Conservation (phyloP, 352 stramenopile species). For the Nothophytophthora sp. region DNA sequence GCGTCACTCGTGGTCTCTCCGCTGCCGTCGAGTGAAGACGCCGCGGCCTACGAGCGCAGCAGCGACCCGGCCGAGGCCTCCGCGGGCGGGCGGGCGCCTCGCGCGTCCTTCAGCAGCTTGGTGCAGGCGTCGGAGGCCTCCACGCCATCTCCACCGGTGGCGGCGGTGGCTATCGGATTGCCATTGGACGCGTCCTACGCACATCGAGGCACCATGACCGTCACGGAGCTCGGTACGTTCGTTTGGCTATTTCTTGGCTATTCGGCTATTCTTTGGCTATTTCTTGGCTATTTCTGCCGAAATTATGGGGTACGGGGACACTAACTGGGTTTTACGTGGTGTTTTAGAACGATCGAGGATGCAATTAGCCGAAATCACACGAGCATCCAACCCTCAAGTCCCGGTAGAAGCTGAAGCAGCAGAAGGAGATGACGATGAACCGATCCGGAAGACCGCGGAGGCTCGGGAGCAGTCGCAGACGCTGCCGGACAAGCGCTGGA, state of each 20-base stretch:
- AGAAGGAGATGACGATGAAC: slow-evolving; percentile 16
- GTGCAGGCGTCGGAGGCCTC: slow-evolving; percentile 6
- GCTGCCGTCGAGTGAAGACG: slow-evolving; percentile 31
- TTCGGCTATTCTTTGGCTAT: too few species aligned
- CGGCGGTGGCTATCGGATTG: slow-evolving; percentile 1
- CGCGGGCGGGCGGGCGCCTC: slow-evolving; percentile 3
- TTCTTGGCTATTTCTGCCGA: too few species aligned
- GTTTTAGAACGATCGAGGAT: slow-evolving; percentile 25
- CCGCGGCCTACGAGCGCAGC: slow-evolving; percentile 5
- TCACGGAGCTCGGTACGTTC: slow-evolving; percentile 37
- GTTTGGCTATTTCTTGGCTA: too few species aligned
- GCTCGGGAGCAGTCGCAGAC: too few species aligned
- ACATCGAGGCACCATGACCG: slow-evolving; percentile 30
- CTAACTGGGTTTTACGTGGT: slow-evolving; percentile 5
- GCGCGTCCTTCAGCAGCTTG: slow-evolving; percentile 17
- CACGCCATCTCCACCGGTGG: slow-evolving; percentile 1
- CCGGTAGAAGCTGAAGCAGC: slow-evolving; percentile 12
- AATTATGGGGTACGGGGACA: neutral
- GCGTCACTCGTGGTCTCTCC: slow-evolving; percentile 22
- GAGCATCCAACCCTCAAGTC: slow-evolving; percentile 5
- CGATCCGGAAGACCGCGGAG: slow-evolving; percentile 15
- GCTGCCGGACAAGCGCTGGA: slow-evolving; percentile 15
- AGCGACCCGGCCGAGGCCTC: slow-evolving; percentile 19
- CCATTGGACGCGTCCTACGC: slow-evolving; percentile 21
- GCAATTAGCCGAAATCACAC: slow-evolving; percentile 17